Percentiles rank a stretch among this genome's conserved stretches.
These are phyloP conservation scores for Cudoniella acicularis DNA, from an alignment of 495 filamentous ascomycete species.

Conservation along the genomic window DNA sequence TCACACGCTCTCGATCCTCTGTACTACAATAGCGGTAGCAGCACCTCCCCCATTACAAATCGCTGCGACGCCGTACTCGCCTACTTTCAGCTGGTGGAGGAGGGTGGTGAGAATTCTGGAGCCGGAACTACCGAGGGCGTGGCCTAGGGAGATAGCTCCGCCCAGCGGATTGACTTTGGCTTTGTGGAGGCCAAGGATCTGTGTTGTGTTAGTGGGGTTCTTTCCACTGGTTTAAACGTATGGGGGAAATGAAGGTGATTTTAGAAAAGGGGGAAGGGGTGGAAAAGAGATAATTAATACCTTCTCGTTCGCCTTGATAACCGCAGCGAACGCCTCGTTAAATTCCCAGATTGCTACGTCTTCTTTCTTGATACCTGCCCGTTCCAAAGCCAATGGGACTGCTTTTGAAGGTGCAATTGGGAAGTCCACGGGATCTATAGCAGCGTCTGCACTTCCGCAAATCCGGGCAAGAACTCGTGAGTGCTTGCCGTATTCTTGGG, in stretches of 20 bases:
- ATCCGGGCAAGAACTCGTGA: conserved; percentile 81
- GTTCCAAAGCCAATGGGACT: conserved; percentile 82
- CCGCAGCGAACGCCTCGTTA: conserved; percentile 96
- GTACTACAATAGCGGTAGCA: conserved; percentile 87
- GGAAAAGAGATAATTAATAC: conserved; percentile 37
- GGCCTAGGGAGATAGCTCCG: conserved; percentile 90
- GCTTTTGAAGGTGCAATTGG: conserved; percentile 89
- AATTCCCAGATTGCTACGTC: conserved; percentile 96
- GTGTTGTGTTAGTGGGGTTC: not conserved
- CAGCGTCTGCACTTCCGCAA: conserved; percentile 82
- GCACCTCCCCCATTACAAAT: conserved; percentile 97
- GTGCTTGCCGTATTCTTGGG: conserved; percentile 65
- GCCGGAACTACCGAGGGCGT: conserved; percentile 90
- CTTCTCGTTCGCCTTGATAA: conserved; percentile 93
- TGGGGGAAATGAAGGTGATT: not conserved
- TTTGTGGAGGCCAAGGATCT: conserved; percentile 72
- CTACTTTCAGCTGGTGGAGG: conserved; percentile 83
- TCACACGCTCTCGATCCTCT: conserved; percentile 70
- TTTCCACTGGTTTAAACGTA: not conserved
- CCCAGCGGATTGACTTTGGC: conserved; percentile 83
- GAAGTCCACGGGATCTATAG: conserved; percentile 92
- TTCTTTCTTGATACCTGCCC: conserved; percentile 83
- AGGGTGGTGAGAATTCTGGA: conserved; percentile 87
- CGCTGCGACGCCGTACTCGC: conserved; percentile 90
- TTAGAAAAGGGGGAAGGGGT: not conserved